Conservation (phyloP, 2,329 filamentous ascomycete species). For the Proliferodiscus dingleyae region DNA sequence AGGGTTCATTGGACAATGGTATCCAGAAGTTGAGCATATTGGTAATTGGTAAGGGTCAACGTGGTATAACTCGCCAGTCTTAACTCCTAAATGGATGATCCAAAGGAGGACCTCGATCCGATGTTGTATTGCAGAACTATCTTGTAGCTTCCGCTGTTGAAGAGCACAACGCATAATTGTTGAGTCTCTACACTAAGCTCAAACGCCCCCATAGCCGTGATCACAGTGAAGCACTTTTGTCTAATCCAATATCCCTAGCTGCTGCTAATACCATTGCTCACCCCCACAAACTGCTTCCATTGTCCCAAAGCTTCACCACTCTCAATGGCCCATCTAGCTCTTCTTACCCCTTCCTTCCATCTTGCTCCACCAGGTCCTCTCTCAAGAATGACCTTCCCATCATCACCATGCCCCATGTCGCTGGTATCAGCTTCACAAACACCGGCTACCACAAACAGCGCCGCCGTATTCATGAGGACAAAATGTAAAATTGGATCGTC, state of each 20-base stretch:
- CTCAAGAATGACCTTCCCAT: conserved; percentile 75
- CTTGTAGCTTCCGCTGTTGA: too few relatives aligned
- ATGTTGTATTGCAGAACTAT: too few relatives aligned
- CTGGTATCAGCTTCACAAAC: conserved; percentile 80
- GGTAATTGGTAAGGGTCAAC: too few relatives aligned
- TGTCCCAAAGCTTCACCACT: conserved; percentile 82
- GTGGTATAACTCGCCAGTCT: too few relatives aligned
- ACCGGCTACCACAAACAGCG: conserved; percentile 78
- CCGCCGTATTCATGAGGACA: conserved; percentile 89
- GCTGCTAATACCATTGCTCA: conserved; percentile 41
- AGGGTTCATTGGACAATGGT: not conserved
- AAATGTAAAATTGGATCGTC: conserved; percentile 89
- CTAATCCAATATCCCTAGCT: conserved; percentile 1
- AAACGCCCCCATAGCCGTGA: too few relatives aligned
- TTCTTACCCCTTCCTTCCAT: conserved; percentile 91
- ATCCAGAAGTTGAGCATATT: too few relatives aligned
- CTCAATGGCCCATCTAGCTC: conserved; percentile 81
- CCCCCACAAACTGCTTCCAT: conserved; percentile 78
- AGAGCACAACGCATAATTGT: too few relatives aligned
- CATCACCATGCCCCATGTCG: conserved; percentile 73
- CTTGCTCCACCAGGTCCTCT: conserved; percentile 78
- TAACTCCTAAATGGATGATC: too few relatives aligned
- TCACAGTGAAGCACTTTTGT: not conserved
- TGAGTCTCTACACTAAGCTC: too few relatives aligned
- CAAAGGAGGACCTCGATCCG: too few relatives aligned